Evolutionary conservation across 176 grass and related monocot genomes (phyloP).

Genomic region (Musa troglodytarum): DNA sequence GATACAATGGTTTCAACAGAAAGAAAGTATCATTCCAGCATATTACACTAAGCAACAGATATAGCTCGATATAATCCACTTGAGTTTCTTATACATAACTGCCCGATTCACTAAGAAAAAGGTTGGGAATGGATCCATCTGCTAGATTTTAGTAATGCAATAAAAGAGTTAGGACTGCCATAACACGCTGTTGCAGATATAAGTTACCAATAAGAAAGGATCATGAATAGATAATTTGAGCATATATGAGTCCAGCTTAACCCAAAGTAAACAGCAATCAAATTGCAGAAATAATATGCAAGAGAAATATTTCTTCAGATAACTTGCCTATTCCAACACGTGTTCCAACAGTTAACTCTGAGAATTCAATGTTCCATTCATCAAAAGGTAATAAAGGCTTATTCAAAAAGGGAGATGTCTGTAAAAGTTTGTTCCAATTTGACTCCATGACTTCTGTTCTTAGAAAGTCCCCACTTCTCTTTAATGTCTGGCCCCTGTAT

Average conservation of each 20-base stretch:
- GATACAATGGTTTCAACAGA: too few relatives aligned
- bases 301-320: background rate
- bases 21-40: too few relatives aligned
- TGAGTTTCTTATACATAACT: background rate
- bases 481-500: conserved; percentile 43
- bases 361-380: conserved; percentile 88
- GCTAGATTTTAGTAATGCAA: background rate
- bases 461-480: conserved; percentile 48
- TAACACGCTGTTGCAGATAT: background rate
- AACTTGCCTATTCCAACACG: conserved; percentile 94
- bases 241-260: background rate
- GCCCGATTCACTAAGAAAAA: too few relatives aligned
- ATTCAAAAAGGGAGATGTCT: conserved; percentile 69
- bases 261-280: background rate
- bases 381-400: conserved; percentile 87
- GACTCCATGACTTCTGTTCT: conserved; percentile 57
- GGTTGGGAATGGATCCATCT: background rate
- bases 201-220: background rate
- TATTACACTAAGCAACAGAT: too few relatives aligned
- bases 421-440: conserved; percentile 75
- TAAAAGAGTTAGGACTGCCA: background rate
- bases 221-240: conserved; percentile 10
- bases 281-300: background rate
- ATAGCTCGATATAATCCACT: background rate
- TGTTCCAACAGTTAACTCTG: conserved; percentile 89